phyloP scores from a whole-genome alignment of 768 basidiomycete genomes.

The Daedaleopsis nitida region DNA sequence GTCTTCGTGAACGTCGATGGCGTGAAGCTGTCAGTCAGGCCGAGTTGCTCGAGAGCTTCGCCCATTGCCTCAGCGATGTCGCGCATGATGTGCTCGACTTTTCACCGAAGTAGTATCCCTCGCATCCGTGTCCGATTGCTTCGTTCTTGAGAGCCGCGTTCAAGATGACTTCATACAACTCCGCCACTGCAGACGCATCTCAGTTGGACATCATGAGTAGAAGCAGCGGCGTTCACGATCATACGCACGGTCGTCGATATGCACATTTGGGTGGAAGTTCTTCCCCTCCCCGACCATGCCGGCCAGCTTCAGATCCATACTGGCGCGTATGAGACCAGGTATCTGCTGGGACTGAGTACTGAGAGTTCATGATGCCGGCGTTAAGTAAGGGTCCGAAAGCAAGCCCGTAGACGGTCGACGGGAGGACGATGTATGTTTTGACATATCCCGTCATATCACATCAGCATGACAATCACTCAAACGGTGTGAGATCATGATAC shows the following conservation, averaged over 20 bases:
- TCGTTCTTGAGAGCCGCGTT: slow-evolving; percentile 32
- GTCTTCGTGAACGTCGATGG: slow-evolving; percentile 44
- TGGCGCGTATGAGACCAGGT: slow-evolving; percentile 44
- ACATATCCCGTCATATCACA: slow-evolving; percentile 43
- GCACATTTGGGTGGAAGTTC: slow-evolving; percentile 62
- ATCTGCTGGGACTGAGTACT: slow-evolving; percentile 53
- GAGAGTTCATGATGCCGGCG: slow-evolving; percentile 49
- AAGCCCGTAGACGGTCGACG: slow-evolving; percentile 58
- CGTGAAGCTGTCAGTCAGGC: slow-evolving; percentile 29
- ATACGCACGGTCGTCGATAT: slow-evolving; percentile 36
- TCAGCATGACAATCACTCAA: neutral
- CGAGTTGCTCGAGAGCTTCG: slow-evolving; percentile 30
- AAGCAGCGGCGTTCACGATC: too few species aligned
- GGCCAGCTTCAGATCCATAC: slow-evolving; percentile 47
- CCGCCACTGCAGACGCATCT: slow-evolving; percentile 39
- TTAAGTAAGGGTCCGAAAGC: slow-evolving; percentile 59
- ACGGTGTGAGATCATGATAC: neutral
- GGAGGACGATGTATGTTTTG: slow-evolving; percentile 51
- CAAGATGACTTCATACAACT: slow-evolving; percentile 41
- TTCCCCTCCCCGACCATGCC: slow-evolving; percentile 57
- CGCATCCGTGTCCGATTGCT: slow-evolving; percentile 31
- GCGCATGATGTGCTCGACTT: slow-evolving; percentile 28
- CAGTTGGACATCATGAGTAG: too few species aligned
- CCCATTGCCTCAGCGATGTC: slow-evolving; percentile 37
- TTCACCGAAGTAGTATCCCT: slow-evolving; percentile 34